Evolutionary conservation across 371 early-diverging fungal genomes (phyloP).

Genomic region (Haplosporangium sp.): DNA sequence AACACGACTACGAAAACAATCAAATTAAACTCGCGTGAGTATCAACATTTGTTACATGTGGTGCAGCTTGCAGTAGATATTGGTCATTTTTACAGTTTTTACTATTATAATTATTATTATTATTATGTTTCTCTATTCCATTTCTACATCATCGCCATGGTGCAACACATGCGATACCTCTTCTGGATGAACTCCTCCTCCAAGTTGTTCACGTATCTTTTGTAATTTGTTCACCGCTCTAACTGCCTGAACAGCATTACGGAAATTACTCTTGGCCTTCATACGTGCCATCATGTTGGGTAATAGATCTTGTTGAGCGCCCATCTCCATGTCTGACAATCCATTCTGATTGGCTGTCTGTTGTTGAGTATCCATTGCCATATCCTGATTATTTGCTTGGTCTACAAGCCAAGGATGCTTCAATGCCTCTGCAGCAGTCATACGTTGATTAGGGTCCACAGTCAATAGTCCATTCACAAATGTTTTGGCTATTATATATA

Average conservation of each 20-base stretch:
- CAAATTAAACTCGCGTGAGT: too few relatives aligned
- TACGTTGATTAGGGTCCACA: conserved; percentile 74
- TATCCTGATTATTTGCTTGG: conserved; percentile 4
- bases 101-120: too few relatives aligned
- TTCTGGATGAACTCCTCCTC: conserved; percentile 15
- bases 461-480: conserved; percentile 83
- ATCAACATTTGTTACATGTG: too few relatives aligned
- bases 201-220: conserved; percentile 3
- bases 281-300: conserved; percentile 42
- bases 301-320: conserved; percentile 28
- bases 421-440: conserved; percentile 81
- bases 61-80: too few relatives aligned
- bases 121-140: background rate
- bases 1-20: too few relatives aligned
- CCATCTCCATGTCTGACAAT: conserved; percentile 28
- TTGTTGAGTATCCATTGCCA: conserved; percentile 1
- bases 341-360: background rate
- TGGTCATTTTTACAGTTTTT: too few relatives aligned
- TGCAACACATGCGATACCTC: conserved; percentile 26
- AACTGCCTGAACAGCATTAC: conserved; percentile 31
- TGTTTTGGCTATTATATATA: conserved; percentile 72
- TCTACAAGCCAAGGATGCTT: conserved; percentile 76
- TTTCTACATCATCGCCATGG: conserved; percentile 1
- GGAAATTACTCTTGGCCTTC: conserved; percentile 29
- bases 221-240: conserved; percentile 27